Conservation (phyloP, 176 grass and related monocot genomes). For the Aegilops longissima region DNA sequence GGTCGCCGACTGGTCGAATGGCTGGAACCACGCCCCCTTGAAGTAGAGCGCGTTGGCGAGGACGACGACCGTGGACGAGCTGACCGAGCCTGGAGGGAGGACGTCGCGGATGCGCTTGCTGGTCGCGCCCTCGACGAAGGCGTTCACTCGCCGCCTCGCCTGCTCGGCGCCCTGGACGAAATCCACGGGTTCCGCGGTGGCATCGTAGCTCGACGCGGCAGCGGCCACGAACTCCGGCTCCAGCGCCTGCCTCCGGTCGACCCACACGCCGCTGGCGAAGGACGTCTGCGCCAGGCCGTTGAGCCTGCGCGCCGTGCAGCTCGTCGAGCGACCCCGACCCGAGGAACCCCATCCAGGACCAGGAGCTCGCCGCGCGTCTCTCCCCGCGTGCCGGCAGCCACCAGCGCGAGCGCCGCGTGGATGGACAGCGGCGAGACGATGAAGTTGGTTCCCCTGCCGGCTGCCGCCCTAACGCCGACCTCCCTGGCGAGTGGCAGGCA, state of each 20-base stretch:
- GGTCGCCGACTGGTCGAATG: too few species aligned
- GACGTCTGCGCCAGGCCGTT: neutral
- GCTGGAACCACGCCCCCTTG: too few species aligned
- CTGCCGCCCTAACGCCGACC: too few species aligned
- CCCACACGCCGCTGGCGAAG: conserved; percentile 37
- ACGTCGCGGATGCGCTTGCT: neutral
- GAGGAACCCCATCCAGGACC: too few species aligned
- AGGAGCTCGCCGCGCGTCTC: too few species aligned
- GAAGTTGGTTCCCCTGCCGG: too few species aligned
- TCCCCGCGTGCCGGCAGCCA: too few species aligned
- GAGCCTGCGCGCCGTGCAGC: neutral
- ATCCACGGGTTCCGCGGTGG: neutral
- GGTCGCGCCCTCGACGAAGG: neutral
- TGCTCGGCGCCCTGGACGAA: neutral
- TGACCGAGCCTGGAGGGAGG: neutral
- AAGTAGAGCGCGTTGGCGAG: too few species aligned
- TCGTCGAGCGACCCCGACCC: neutral
- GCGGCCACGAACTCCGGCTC: neutral
- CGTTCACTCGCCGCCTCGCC: neutral
- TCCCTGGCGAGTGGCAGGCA: too few species aligned
- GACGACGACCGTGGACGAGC: too few species aligned
- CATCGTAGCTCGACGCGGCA: neutral
- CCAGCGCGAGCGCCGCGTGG: too few species aligned
- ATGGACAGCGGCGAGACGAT: too few species aligned
- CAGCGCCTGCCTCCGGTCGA: neutral